Percentiles rank a stretch among this genome's conserved stretches.
These are phyloP conservation scores for Rhodotorula toruloides DNA, from an alignment of 768 basidiomycete genomes.

Conservation along the genomic window DNA sequence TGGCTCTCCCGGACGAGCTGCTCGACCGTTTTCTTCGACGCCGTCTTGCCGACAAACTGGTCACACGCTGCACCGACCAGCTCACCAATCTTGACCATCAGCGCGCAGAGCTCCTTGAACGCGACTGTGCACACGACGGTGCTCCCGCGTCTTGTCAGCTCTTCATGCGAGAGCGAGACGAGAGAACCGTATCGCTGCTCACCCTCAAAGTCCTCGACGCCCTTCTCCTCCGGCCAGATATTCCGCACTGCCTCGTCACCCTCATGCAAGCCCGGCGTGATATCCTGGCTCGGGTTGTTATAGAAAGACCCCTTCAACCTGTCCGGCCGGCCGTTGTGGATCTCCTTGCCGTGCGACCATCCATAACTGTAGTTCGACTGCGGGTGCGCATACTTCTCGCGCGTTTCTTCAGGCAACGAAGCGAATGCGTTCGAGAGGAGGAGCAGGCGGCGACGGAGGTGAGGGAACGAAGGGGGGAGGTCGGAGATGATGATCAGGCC, in stretches of 20 bases:
- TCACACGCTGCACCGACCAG: constrained; percentile 82
- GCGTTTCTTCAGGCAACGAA: constrained; percentile 58
- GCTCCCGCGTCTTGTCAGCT: too few species aligned
- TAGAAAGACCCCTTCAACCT: constrained; percentile 89
- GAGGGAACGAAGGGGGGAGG: constrained; percentile 62
- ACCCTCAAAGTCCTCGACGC: constrained; percentile 33
- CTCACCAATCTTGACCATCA: constrained; percentile 76
- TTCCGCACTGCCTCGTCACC: constrained; percentile 71
- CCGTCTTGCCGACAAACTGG: constrained; percentile 61
- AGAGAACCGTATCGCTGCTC: constrained; percentile 6
- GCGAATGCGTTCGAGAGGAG: constrained; percentile 69
- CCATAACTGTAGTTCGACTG: constrained; percentile 64
- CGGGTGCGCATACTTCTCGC: constrained; percentile 71
- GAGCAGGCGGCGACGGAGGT: constrained; percentile 66
- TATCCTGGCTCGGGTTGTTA: constrained; percentile 70
- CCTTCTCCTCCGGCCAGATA: constrained; percentile 59
- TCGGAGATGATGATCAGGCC: constrained; percentile 79
- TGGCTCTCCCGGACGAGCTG: constrained; percentile 68
- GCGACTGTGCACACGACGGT: constrained; percentile 55
- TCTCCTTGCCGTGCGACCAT: constrained; percentile 98
- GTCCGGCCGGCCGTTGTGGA: constrained; percentile 93
- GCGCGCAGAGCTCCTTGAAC: constrained; percentile 79
- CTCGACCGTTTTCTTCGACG: constrained; percentile 57
- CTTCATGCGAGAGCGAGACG: not conserved
- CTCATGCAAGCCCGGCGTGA: constrained; percentile 57